These are phyloP conservation scores for Colletotrichum sp. DNA, from an alignment of 2,329 filamentous ascomycete genomes.

Conservation along the genomic window DNA sequence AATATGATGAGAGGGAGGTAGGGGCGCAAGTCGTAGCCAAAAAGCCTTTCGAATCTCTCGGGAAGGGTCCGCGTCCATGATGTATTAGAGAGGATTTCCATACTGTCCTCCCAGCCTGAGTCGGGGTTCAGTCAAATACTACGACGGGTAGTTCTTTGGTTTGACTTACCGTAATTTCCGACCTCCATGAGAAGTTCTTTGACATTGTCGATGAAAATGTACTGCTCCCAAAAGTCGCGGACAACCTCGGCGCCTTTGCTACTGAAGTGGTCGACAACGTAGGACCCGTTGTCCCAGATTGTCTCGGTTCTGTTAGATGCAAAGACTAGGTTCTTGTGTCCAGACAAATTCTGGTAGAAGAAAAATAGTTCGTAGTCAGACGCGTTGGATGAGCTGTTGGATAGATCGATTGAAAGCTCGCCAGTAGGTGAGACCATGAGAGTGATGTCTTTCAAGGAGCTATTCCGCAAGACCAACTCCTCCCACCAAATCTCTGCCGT, in stretches of 20 bases:
- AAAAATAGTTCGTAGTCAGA: neutral
- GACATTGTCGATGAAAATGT: constrained; percentile 35
- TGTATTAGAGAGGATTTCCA: constrained; percentile 35
- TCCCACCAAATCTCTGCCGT: neutral
- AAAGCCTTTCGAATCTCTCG: constrained; percentile 29
- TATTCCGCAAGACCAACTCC: neutral
- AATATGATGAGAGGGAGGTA: constrained; percentile 37
- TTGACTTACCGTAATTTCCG: constrained; percentile 32
- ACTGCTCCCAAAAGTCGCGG: constrained; percentile 42
- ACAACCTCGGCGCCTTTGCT: constrained; percentile 36
- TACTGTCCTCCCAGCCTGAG: constrained; percentile 35
- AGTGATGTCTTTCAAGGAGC: neutral
- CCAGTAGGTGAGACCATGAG: neutral
- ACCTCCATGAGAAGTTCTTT: constrained; percentile 32
- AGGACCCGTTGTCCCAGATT: constrained; percentile 26
- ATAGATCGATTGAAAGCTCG: neutral
- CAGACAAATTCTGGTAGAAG: neutral
- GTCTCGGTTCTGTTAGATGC: neutral
- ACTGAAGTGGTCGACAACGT: constrained; percentile 38
- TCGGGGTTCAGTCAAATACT: neutral
- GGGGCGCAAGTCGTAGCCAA: constrained; percentile 36
- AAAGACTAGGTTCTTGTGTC: neutral
- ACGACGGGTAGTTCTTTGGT: too few species aligned
- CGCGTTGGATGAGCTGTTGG: neutral
- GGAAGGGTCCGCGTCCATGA: constrained; percentile 41